Conservation (phyloP, 768 basidiomycete genomes). For the Lactarius deliciosus region DNA sequence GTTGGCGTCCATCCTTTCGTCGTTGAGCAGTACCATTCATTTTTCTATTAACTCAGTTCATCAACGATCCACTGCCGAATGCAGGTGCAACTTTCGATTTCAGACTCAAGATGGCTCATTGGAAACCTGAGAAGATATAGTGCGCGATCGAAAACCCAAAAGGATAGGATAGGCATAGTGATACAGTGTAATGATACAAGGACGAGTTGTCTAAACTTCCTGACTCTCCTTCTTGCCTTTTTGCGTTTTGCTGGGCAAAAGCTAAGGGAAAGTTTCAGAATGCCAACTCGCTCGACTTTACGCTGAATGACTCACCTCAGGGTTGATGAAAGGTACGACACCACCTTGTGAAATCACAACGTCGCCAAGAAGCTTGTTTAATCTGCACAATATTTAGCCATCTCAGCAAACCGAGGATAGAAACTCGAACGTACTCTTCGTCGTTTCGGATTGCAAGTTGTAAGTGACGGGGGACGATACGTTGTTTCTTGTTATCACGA, state of each 20-base stretch:
- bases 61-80: too few relatives aligned
- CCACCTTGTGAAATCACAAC: slow-evolving; percentile 92
- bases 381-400: slow-evolving; percentile 36
- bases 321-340: slow-evolving; percentile 72
- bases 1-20: too few relatives aligned
- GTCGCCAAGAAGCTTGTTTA: slow-evolving; percentile 79
- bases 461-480: slow-evolving; percentile 90
- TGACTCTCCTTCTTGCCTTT: slow-evolving; percentile 54
- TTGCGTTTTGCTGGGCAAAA: slow-evolving; percentile 49
- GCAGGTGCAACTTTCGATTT: neutral
- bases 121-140: too few relatives aligned
- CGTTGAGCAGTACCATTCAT: too few relatives aligned
- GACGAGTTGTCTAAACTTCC: slow-evolving; percentile 40
- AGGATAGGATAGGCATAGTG: slow-evolving; percentile 20
- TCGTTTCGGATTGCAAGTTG: slow-evolving; percentile 92
- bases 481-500: slow-evolving; percentile 82
- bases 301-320: slow-evolving; percentile 33
- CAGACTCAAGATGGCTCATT: neutral
- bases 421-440: slow-evolving; percentile 55
- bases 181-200: slow-evolving; percentile 28
- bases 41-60: too few relatives aligned
- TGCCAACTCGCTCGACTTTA: neutral
- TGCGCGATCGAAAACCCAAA: neutral
- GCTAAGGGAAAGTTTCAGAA: slow-evolving; percentile 28
- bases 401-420: neutral